phyloP scores from a whole-genome alignment of 2,329 filamentous ascomycete genomes.

The Biscogniauxia sp. region DNA sequence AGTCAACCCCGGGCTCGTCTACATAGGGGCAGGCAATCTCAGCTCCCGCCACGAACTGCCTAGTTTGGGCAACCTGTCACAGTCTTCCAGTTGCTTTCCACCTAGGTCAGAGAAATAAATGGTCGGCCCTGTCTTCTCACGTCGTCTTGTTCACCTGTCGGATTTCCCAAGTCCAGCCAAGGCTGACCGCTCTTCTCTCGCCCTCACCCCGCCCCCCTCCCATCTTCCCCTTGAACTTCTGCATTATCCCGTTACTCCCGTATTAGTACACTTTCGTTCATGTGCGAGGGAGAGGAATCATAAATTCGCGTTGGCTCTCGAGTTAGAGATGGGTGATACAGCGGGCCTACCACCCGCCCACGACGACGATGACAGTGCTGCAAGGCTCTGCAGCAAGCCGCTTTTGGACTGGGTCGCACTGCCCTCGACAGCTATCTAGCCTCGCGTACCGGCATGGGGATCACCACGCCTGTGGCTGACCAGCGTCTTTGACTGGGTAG shows the following conservation, averaged over 20 bases:
- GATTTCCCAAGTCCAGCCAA: neutral
- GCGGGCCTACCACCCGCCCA: neutral
- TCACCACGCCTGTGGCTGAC: neutral
- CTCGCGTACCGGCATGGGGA: slow-evolving; percentile 13
- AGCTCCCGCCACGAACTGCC: neutral
- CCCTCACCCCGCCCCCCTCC: neutral
- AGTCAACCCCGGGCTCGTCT: neutral
- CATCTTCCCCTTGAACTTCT: neutral
- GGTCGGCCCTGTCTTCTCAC: neutral
- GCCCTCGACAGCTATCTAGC: slow-evolving; percentile 11
- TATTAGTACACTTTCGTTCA: neutral
- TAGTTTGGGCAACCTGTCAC: neutral
- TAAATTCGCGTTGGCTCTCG: neutral
- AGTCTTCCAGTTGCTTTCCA: neutral
- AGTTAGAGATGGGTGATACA: slow-evolving; percentile 1
- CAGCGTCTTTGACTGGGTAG: neutral
- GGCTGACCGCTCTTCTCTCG: neutral
- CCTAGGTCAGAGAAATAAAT: neutral
- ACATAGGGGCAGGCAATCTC: neutral
- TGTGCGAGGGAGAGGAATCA: neutral
- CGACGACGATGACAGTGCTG: slow-evolving; percentile 1
- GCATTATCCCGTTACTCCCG: neutral
- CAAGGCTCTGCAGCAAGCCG: slow-evolving; percentile 19
- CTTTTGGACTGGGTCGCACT: neutral
- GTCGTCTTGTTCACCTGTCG: neutral